Percentiles rank a stretch among this genome's conserved stretches.
These are phyloP conservation scores for Eleusine indica DNA, from an alignment of 176 grass and related monocot species.

Conservation along the genomic window DNA sequence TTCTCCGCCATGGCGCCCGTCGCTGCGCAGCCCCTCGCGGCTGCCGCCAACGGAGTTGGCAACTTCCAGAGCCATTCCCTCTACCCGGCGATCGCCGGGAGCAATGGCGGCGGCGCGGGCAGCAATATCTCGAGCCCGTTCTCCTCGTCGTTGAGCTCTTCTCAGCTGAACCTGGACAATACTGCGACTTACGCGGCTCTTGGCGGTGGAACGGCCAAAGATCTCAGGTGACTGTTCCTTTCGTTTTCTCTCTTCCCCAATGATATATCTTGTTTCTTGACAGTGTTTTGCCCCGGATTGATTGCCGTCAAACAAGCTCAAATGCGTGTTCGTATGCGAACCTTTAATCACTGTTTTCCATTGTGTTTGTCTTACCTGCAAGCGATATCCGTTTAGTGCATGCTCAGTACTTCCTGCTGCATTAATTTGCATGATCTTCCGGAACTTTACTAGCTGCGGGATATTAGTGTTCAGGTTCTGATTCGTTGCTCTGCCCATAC, in stretches of 20 bases:
- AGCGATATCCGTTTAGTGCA: slow-evolving; percentile 12
- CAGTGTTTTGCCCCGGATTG: slow-evolving; percentile 18
- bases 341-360: slow-evolving; percentile 3
- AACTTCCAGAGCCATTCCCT: slow-evolving; percentile 56
- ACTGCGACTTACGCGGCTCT: slow-evolving; percentile 38
- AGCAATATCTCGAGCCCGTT: slow-evolving; percentile 36
- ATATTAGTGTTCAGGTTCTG: slow-evolving; percentile 34
- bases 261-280: not conserved
- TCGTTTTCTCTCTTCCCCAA: not conserved
- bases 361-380: slow-evolving; percentile 27
- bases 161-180: slow-evolving; percentile 54
- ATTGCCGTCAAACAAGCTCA: slow-evolving; percentile 26
- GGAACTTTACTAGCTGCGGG: slow-evolving; percentile 25
- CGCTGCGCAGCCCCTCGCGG: slow-evolving; percentile 12
- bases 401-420: slow-evolving; percentile 36
- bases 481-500: slow-evolving; percentile 37
- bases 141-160: slow-evolving; percentile 40
- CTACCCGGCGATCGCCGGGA: slow-evolving; percentile 44
- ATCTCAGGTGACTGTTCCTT: slow-evolving; percentile 61
- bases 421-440: slow-evolving; percentile 11
- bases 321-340: not conserved
- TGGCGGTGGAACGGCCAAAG: slow-evolving; percentile 47
- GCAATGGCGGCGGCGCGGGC: slow-evolving; percentile 37
- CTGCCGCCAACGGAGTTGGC: slow-evolving; percentile 25
- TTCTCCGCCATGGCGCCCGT: slow-evolving; percentile 1